Percentiles rank a stretch among this genome's conserved stretches.
Conservation (phyloP, 805 yeast species). For the Pichia occidentalis region DNA sequence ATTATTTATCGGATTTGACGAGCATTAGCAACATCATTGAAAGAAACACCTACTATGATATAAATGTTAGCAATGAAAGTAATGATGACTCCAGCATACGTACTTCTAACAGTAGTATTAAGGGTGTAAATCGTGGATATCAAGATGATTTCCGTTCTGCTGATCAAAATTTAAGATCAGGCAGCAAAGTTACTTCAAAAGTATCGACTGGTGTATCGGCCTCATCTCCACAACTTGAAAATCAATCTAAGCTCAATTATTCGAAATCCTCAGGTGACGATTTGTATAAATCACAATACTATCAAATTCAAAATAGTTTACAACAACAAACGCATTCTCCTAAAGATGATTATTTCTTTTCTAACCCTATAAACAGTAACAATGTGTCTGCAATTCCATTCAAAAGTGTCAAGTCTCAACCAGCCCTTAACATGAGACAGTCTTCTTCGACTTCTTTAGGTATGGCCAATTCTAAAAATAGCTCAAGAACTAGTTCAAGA, state of each 20-base stretch:
- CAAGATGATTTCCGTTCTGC: neutral
- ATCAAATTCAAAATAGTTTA: constrained; percentile 4
- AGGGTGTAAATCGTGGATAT: neutral
- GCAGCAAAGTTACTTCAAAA: constrained; percentile 7
- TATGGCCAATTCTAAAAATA: constrained; percentile 1
- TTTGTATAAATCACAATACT: constrained; percentile 1
- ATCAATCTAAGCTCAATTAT: constrained; percentile 9
- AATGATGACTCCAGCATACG: neutral
- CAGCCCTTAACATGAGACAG: constrained; percentile 1
- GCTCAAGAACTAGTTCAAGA: constrained; percentile 10
- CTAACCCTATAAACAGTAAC: neutral
- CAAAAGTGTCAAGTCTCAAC: constrained; percentile 6
- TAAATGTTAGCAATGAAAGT: constrained; percentile 13
- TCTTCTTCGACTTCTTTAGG: constrained; percentile 3
- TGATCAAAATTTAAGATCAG: constrained; percentile 6
- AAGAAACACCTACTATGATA: constrained; percentile 42
- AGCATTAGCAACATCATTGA: constrained; percentile 40
- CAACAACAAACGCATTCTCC: neutral
- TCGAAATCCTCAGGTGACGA: constrained; percentile 11
- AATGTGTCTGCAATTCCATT: constrained; percentile 7
- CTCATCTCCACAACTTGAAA: neutral
- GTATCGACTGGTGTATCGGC: neutral
- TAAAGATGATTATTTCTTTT: constrained; percentile 4
- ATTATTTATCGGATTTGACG: constrained; percentile 47
- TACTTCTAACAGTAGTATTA: neutral